phyloP scores from a whole-genome alignment of 495 filamentous ascomycete species.

The Hypoxylon perforatum region DNA sequence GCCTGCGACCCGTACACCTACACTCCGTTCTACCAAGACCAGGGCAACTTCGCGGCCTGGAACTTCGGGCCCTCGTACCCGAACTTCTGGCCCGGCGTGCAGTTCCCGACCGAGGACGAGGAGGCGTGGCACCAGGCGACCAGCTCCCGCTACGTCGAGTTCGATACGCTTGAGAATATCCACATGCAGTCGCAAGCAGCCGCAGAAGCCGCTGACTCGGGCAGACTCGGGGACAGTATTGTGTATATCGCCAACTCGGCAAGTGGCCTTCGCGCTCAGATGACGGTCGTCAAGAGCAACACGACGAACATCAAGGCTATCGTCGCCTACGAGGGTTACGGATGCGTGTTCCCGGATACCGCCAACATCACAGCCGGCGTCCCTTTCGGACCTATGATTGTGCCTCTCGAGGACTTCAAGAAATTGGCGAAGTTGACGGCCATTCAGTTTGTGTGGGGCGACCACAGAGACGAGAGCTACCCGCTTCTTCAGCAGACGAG shows the following conservation, averaged over 20 bases:
- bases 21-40: slow-evolving; percentile 51
- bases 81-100: slow-evolving; percentile 57
- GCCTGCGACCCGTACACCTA: slow-evolving; percentile 53
- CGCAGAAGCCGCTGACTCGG: slow-evolving; percentile 58
- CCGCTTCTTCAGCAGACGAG: slow-evolving; percentile 46
- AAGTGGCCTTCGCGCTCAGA: slow-evolving; percentile 54
- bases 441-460: slow-evolving; percentile 62
- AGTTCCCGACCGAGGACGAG: slow-evolving; percentile 51
- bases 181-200: slow-evolving; percentile 54
- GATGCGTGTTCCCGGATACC: slow-evolving; percentile 58
- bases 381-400: slow-evolving; percentile 49
- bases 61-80: slow-evolving; percentile 55
- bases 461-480: slow-evolving; percentile 52
- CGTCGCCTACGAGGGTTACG: slow-evolving; percentile 60
- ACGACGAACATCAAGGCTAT: slow-evolving; percentile 60
- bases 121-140: slow-evolving; percentile 58
- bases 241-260: slow-evolving; percentile 61
- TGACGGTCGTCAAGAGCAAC: slow-evolving; percentile 54
- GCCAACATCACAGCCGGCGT: slow-evolving; percentile 46
- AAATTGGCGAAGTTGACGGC: slow-evolving; percentile 53
- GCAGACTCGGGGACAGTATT: slow-evolving; percentile 54
- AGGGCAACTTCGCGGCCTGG: slow-evolving; percentile 57
- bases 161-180: slow-evolving; percentile 53
- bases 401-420: slow-evolving; percentile 59
- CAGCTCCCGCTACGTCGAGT: slow-evolving; percentile 56